A percentile compares a stretch with the other conserved stretches of the same genome.
phyloP scores from a whole-genome alignment of 345 rosid genomes.

The Crucihimalaya himalaica region DNA sequence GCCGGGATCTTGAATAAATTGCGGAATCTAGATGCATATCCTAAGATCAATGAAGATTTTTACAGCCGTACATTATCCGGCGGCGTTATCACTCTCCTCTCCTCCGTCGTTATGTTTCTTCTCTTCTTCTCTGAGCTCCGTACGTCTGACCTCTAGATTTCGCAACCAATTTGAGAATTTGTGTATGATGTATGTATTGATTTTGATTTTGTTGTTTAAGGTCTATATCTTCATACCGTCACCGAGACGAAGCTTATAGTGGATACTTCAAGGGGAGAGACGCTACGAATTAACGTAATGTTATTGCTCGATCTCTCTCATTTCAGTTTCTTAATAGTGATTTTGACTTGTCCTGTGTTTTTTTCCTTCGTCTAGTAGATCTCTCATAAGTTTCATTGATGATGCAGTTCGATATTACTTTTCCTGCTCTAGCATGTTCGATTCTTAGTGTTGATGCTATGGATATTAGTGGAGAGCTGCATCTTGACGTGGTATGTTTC shows the following conservation, averaged over 20 bases:
- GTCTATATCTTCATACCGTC: slow-evolving; percentile 72
- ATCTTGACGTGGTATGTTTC: slow-evolving; percentile 87
- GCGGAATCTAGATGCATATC: slow-evolving; percentile 90
- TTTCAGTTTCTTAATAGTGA: background rate
- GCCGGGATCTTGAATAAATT: slow-evolving; percentile 71
- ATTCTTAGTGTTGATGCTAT: slow-evolving; percentile 93
- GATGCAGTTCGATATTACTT: slow-evolving; percentile 84
- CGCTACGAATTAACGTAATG: slow-evolving; percentile 80
- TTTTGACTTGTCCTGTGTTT: background rate
- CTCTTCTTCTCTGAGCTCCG: slow-evolving; percentile 98
- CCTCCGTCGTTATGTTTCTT: slow-evolving; percentile 88
- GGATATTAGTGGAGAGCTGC: slow-evolving; percentile 97
- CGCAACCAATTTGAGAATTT: background rate
- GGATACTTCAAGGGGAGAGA: slow-evolving; percentile 97
- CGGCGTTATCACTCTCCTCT: slow-evolving; percentile 82
- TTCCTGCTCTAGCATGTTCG: slow-evolving; percentile 92
- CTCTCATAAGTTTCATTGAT: slow-evolving; percentile 24
- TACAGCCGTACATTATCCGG: slow-evolving; percentile 95
- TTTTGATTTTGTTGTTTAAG: slow-evolving; percentile 49
- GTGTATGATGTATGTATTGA: background rate
- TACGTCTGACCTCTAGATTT: slow-evolving; percentile 34
- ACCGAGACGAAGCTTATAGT: slow-evolving; percentile 93
- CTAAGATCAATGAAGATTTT: slow-evolving; percentile 95
- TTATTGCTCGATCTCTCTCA: slow-evolving; percentile 17
- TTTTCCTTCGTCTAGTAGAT: background rate